phyloP scores from a whole-genome alignment of 352 stramenopile species.

The Globisporangium acanthophoron region DNA sequence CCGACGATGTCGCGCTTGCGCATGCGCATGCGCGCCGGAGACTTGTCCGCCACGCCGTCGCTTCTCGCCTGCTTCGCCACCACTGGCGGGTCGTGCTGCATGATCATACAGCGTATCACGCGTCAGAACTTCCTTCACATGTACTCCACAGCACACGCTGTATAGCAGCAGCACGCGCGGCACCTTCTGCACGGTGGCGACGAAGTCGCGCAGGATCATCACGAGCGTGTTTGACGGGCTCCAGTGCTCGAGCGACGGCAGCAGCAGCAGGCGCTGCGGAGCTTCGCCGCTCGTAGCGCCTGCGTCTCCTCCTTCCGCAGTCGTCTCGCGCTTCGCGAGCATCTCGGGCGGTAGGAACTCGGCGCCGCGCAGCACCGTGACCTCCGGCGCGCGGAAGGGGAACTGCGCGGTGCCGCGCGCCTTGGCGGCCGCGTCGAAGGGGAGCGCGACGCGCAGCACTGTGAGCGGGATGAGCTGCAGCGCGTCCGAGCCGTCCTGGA shows the following conservation, averaged over 20 bases:
- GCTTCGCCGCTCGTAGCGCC: constrained; percentile 18
- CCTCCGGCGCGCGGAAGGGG: constrained; percentile 48
- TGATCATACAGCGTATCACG: neutral
- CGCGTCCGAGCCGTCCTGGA: constrained; percentile 64
- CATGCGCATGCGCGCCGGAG: constrained; percentile 40
- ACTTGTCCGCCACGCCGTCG: constrained; percentile 1
- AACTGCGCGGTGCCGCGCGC: constrained; percentile 39
- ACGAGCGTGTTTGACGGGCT: constrained; percentile 69
- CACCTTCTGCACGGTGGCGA: constrained; percentile 50
- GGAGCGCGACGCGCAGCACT: constrained; percentile 49
- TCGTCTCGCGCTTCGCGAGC: constrained; percentile 10
- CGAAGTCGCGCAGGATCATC: constrained; percentile 71
- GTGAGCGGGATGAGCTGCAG: constrained; percentile 57
- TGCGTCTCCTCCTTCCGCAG: neutral
- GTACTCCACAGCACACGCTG: neutral
- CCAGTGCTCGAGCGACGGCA: constrained; percentile 61
- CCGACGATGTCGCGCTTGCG: constrained; percentile 65
- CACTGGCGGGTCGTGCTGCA: constrained; percentile 26
- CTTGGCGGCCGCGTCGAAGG: constrained; percentile 28
- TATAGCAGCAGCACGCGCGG: too few species aligned
- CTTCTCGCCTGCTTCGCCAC: constrained; percentile 11
- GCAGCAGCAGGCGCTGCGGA: constrained; percentile 25
- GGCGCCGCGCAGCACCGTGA: constrained; percentile 39
- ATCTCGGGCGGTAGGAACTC: constrained; percentile 52
- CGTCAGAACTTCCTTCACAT: neutral